Base-by-base conservation (phyloP, 345 rosid species). In the Salix udensis region DNA sequence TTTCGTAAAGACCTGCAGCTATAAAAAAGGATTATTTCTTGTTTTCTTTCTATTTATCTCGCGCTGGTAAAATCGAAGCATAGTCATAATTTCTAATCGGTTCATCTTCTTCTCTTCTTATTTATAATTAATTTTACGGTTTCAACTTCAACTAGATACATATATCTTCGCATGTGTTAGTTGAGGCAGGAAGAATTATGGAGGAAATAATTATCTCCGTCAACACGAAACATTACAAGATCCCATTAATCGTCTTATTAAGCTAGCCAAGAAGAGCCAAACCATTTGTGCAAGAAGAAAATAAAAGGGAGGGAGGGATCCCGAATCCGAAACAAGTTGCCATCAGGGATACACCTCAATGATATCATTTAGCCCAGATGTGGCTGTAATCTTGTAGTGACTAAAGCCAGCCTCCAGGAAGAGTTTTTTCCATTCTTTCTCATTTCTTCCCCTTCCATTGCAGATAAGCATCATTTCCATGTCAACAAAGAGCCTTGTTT, bases 381-480 rank as follows among this genome's bases (percentile, higher is more conserved):
- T 66, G 13, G 67, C 64, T 11, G 68, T 80, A 7, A 60, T 76
- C 67, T 71, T 80, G 68, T 71, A 71, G 69, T 68, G 40, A 46
- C 36, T 55, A 8, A 80, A 76, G 30, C 83, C 83, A 71, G 79
- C 75, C 48, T 76, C 76, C 76, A 53, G 52, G 70, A 80, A 76
- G 13, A 80, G 67, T 19, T 23, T 65, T 62, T 12, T 31, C 82
- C 82, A 80, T 71, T 75, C 76, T 30, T 64, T 26, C 69, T 80
- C 62, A 4, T 18, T 66, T 71, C 82, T 75, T 46, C 64, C 79
- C 58, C 68, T 70, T 75, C 76, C 76, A 10, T 18, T 12, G 60
- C 61, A 21, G 24, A 71, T 1, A 18, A 80, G 66, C 79, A 80
- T 66, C 79, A 75, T 71, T 75, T 65, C 68, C 78, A 80, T 66